Base-by-base conservation (phyloP, 2,329 filamentous ascomycete species). In the Orbilia blumenaviensis region DNA sequence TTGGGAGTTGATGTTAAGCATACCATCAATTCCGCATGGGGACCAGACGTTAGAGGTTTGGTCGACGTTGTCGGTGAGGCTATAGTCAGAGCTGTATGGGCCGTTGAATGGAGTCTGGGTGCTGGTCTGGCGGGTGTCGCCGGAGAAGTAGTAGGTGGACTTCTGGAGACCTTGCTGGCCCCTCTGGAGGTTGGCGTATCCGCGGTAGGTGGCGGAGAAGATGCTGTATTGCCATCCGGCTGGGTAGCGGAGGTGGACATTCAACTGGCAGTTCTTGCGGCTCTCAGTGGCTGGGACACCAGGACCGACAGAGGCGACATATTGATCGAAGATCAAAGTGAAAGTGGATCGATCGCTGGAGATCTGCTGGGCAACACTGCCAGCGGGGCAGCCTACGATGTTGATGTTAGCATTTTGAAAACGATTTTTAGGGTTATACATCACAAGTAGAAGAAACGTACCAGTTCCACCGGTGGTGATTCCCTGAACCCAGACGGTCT, bases 141-240 rank as follows among this genome's bases (percentile, higher is more conserved):
- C 86, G 54, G 85, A 86, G 82, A 87, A 87, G 81, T 87, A 87
- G 82, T 87, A 87, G 34, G 84, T 86, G 12, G 86, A 85, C 82
- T 86, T 86, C 78, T 86, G 83, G 18, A 83, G 83, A 56, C 85
- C 86, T 3, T 81, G 84, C 58, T 86, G 83, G 29, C 84, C 85
- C 77, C 81, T 81, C 36, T 85, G 83, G 58, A 87, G 82, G 74
- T 81, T 78, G 60, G 84, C 84, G 78, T 86, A 87, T 62, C 86
- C 86, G 79, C 86, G 85, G 82, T 86, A 87, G 77, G 86, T 84
- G 78, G 85, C 85, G 68, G 84, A 84, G 79, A 87, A 83, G 78
- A 87, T 81, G 58, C 84, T 86, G 83, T 85, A 87, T 81, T 86
- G 85, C 83, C 85, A 87, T 61, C 86, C 86, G 64, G 82, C 82